Evolutionary conservation across 2,329 filamentous ascomycete species (phyloP).

Genomic region (Fusarium denticulatum): DNA sequence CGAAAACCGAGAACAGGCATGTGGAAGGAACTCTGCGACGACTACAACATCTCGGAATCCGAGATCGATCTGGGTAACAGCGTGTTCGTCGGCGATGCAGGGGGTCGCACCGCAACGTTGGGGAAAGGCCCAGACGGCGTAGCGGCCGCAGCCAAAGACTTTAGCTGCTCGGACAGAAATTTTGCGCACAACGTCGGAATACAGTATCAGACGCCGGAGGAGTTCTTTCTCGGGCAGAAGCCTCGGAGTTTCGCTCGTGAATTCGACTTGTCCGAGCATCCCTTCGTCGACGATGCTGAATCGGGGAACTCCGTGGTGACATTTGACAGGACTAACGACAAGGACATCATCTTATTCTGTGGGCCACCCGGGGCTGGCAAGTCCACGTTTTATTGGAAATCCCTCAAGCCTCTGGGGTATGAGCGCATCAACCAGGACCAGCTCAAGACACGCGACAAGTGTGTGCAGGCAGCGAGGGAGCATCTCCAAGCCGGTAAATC

Average conservation of each 20-base stretch:
- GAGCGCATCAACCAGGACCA: conserved; percentile 90
- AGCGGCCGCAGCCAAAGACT: conserved; percentile 60
- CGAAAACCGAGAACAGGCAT: conserved; percentile 90
- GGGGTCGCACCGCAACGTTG: conserved; percentile 62
- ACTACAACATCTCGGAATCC: conserved; percentile 66
- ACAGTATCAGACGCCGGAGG: conserved; percentile 85
- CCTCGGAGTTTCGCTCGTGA: conserved; percentile 72
- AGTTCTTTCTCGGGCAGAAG: conserved; percentile 81
- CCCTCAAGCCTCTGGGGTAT: conserved; percentile 82
- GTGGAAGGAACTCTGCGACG: conserved; percentile 74
- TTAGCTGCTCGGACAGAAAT: conserved; percentile 76
- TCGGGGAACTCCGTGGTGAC: conserved; percentile 49
- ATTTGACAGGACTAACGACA: conserved; percentile 68
- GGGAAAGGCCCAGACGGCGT: conserved; percentile 35
- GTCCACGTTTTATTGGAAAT: conserved; percentile 86
- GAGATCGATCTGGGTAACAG: conserved; percentile 76
- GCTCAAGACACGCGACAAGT: conserved; percentile 77
- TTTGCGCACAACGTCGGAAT: conserved; percentile 88
- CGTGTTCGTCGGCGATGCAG: conserved; percentile 91
- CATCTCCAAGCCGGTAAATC: conserved; percentile 72
- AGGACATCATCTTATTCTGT: conserved; percentile 86
- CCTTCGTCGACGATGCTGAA: conserved; percentile 41
- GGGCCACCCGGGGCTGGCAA: conserved; percentile 92
- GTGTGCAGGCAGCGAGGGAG: conserved; percentile 76
- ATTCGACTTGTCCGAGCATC: conserved; percentile 75